Base-by-base conservation (phyloP, 345 rosid genomes). In the Triadica sebifera region DNA sequence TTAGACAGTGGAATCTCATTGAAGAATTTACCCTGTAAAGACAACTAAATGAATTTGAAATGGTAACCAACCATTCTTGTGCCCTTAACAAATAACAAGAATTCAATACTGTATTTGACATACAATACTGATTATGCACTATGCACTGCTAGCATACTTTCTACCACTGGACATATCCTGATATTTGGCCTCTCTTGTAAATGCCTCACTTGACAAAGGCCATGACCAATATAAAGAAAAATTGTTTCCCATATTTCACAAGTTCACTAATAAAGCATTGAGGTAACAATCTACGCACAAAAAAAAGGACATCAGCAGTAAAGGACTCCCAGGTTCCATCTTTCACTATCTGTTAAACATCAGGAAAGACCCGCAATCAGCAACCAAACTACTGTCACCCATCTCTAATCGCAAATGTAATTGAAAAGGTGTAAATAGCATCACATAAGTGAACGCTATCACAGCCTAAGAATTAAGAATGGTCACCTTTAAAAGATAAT, bases 321-420 rank as follows among this genome's bases (percentile, higher is more conserved):
- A 89, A 83, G 20, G 85, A 91, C 69, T 92, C 98, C 97, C 94
- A 89, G 34, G 94, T 85, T 77, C 92, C 98, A 64, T 83, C 91
- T 72, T 80, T 88, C 72, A 84, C 90, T 37, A 82, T 71, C 98
- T 93, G 80, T 71, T 38, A 59, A 50, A 20, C 3, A 63, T 17
- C 0, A 37, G 12, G 8, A 34, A 37, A 53, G 45, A 47, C 12
- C 19, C 20, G 24, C 0, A 66, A 58, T 66, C 34, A 52, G 62
- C 63, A 46, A 29, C 51, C 59, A 50, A 24, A 56, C 24, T 25
- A 38, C 63, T 8, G 39, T 7, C 29, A 25, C 75, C 25, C 37
- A 4, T 45, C 6, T 50, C 29, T 53, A 38, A 64, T 19, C 19
- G 45, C 4, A 61, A 61, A 37, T 15, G 59, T 61, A 34, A 64